Base-by-base conservation (phyloP, 495 filamentous ascomycete genomes). In the Penicillium argentinense region DNA sequence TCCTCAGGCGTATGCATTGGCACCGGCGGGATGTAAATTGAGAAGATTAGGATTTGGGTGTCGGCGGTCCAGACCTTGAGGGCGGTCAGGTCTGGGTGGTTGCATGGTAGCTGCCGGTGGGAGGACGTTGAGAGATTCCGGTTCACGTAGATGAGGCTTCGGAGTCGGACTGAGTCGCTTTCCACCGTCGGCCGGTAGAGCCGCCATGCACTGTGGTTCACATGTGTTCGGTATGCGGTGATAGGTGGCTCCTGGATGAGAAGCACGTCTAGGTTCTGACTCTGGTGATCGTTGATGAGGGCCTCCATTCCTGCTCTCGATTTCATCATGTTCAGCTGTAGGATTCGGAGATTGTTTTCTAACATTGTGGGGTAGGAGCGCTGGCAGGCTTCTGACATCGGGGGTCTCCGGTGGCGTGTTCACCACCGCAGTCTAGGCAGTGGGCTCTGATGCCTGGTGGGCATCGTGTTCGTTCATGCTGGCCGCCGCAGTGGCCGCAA, bases 291-390 rank as follows among this genome's bases (percentile, higher is more conserved):
- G 25, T 67, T 67, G 30, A 67, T 61, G 8, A 67, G 55, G 24
- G 58, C 60, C 34, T 67, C 56, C 36, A 67, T 64, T 18, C 54
- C 36, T 39, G 52, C 21, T 34, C 49, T 45, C 0, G 51, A 62
- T 53, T 63, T 60, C 54, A 47, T 51, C 1, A 58, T 63, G 28
- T 66, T 63, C 49, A 63, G 29, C 51, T 66, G 40, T 51, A 67
- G 45, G 21, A 64, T 9, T n/a, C 44, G 47, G 9, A 67, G 53
- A 36, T 59, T 67, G 34, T 6, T 45, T 26, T 46, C 43, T 47
- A 55, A 49, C 42, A 66, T 59, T 53, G 28, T 5, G 19, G 11
- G 9, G 45, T 13, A 22, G 28, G 40, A 4, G 45, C 33, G 14
- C 38, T 48, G 9, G 51, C 22, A 5, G 47, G 55, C 0, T 22